Percentiles rank a stretch among this genome's conserved stretches.
phyloP scores from a whole-genome alignment of 75 land plant species.

The Sequoia sempervirens region DNA sequence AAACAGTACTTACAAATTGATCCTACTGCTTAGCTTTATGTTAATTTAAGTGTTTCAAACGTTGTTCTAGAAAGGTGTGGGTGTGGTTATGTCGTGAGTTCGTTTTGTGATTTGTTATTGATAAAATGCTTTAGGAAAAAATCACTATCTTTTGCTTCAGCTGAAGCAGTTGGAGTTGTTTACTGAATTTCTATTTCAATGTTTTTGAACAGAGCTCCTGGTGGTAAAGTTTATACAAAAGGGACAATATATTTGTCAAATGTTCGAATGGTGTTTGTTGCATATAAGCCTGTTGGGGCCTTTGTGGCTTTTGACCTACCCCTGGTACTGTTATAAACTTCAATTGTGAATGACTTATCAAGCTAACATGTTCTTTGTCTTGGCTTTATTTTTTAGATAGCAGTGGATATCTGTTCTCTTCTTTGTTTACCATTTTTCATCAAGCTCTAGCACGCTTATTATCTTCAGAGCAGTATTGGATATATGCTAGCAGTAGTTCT shows the following conservation, averaged over 20 bases:
- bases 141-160: not conserved
- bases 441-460: not conserved
- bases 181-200: constrained; percentile 5
- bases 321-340: constrained; percentile 44
- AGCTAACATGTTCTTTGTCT: not conserved
- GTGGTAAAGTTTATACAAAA: constrained; percentile 52
- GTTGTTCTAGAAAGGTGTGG: not conserved
- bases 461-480: not conserved
- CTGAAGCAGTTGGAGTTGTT: not conserved
- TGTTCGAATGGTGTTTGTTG: constrained; percentile 75
- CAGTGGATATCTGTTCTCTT: constrained; percentile 6
- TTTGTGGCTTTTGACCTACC: constrained; percentile 80
- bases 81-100: not conserved
- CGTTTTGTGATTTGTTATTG: not conserved
- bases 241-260: constrained; percentile 76
- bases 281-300: constrained; percentile 54
- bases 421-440: constrained; percentile 3
- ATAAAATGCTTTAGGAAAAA: not conserved
- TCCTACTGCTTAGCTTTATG: not conserved
- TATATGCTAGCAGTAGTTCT: not conserved
- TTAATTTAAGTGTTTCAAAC: not conserved
- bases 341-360: not conserved
- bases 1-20: not conserved
- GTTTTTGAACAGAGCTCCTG: constrained; percentile 29
- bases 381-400: not conserved